Conservation (phyloP, 177 flowering plant genomes). For the Vitis hybrid region DNA sequence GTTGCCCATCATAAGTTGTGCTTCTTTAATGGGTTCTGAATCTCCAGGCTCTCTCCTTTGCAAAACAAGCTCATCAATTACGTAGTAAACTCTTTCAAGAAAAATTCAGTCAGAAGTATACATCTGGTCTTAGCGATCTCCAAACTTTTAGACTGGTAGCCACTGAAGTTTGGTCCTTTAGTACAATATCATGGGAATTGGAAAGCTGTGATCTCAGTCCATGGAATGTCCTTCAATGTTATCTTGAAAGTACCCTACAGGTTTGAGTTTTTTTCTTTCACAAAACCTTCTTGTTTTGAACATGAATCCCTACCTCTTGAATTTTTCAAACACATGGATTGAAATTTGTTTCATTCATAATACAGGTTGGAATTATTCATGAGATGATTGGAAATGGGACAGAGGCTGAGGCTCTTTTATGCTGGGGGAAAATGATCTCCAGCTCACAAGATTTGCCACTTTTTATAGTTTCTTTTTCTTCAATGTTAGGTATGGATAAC, state of each 20-base stretch:
- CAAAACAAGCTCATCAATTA: constrained; percentile 67
- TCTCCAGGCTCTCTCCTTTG: constrained; percentile 73
- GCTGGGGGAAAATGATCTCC: constrained; percentile 68
- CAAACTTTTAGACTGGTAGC: constrained; percentile 39
- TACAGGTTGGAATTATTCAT: constrained; percentile 71
- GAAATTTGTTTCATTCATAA: not conserved
- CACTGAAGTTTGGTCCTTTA: constrained; percentile 46
- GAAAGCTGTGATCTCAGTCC: constrained; percentile 57
- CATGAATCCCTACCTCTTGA: not conserved
- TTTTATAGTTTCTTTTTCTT: constrained; percentile 62
- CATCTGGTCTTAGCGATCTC: constrained; percentile 27
- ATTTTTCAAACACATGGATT: not conserved
- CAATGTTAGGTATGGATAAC: constrained; percentile 58
- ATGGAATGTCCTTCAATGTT: constrained; percentile 82
- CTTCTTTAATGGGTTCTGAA: not conserved
- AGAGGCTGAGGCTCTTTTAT: constrained; percentile 71
- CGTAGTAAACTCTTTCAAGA: constrained; percentile 65
- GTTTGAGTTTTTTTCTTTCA: constrained; percentile 29
- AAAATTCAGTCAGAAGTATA: constrained; percentile 40
- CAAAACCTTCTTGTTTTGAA: not conserved
- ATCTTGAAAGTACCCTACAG: constrained; percentile 91
- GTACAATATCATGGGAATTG: constrained; percentile 25
- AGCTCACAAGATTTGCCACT: constrained; percentile 51
- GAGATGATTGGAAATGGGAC: constrained; percentile 73
- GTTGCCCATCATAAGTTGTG: not conserved